Evolutionary conservation across 192 early-diverging fungal species (phyloP).

Genomic region (Coemansia sp.): DNA sequence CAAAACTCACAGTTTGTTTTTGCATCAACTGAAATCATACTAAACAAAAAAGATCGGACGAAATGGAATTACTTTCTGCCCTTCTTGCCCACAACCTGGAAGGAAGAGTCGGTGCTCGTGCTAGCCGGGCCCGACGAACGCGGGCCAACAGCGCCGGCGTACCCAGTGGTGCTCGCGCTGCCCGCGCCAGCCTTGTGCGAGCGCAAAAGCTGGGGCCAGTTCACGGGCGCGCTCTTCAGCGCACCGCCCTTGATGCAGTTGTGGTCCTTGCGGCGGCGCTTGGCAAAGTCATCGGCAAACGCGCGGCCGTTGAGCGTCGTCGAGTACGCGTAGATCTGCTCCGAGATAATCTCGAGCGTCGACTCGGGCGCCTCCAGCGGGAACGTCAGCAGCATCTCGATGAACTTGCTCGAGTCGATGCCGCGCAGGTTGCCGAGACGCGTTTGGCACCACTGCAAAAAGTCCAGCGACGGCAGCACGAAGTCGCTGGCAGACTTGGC

Average conservation of each 20-base stretch:
- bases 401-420: slow-evolving; percentile 65
- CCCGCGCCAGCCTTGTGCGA: not conserved
- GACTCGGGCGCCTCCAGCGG: slow-evolving; percentile 60
- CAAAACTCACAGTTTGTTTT: no score
- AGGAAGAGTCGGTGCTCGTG: slow-evolving; percentile 19
- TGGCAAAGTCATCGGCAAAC: slow-evolving; percentile 78
- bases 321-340: slow-evolving; percentile 74
- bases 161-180: slow-evolving; percentile 1
- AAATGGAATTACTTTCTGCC: slow-evolving; percentile 33
- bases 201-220: slow-evolving; percentile 30
- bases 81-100: slow-evolving; percentile 44
- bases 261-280: slow-evolving; percentile 67
- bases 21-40: no score
- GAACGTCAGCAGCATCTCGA: slow-evolving; percentile 75
- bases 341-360: slow-evolving; percentile 73
- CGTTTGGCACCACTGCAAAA: slow-evolving; percentile 69
- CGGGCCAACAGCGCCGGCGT: not conserved
- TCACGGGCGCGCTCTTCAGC: slow-evolving; percentile 33
- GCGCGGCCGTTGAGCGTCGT: slow-evolving; percentile 68
- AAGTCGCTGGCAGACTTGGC: slow-evolving; percentile 10
- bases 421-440: slow-evolving; percentile 62
- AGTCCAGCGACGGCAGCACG: slow-evolving; percentile 58
- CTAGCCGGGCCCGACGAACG: not conserved
- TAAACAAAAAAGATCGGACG: no score
- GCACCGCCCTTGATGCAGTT: slow-evolving; percentile 17